These are phyloP conservation scores for Trichoderma virens DNA, from an alignment of 495 filamentous ascomycete genomes.

Conservation along the genomic window DNA sequence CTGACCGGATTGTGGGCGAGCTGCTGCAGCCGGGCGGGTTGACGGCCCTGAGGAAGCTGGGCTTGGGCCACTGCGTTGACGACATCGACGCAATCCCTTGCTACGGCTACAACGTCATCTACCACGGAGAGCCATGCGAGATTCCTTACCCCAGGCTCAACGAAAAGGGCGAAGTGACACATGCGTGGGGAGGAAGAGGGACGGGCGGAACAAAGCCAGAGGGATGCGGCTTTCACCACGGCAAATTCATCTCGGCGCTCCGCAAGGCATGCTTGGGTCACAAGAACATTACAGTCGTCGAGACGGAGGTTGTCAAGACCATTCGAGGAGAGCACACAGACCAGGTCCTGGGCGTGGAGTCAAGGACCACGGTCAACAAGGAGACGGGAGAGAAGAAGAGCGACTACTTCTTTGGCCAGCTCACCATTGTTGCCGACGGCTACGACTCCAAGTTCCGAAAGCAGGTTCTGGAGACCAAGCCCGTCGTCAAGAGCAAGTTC, in stretches of 20 bases:
- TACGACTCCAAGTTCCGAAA: conserved; percentile 93
- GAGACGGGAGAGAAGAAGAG: conserved; percentile 47
- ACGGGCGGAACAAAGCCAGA: conserved; percentile 41
- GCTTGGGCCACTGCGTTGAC: conserved; percentile 74
- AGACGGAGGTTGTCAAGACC: conserved; percentile 59
- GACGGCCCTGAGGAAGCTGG: conserved; percentile 69
- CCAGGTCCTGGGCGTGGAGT: conserved; percentile 69
- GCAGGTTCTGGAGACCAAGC: conserved; percentile 57
- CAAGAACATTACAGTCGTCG: conserved; percentile 65
- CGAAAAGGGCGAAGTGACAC: conserved; percentile 18
- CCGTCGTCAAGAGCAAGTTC: conserved; percentile 73
- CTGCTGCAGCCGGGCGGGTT: conserved; percentile 90
- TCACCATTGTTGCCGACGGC: conserved; percentile 88
- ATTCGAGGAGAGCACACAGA: conserved; percentile 50
- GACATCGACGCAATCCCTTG: conserved; percentile 78
- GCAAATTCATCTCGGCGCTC: conserved; percentile 70
- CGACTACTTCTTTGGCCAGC: conserved; percentile 71
- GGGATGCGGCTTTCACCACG: conserved; percentile 75
- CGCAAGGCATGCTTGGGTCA: conserved; percentile 57
- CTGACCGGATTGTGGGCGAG: conserved; percentile 94
- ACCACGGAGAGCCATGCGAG: conserved; percentile 65
- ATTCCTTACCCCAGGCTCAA: conserved; percentile 63
- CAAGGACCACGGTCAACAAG: conserved; percentile 53
- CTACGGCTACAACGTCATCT: conserved; percentile 81
- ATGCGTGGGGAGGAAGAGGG: conserved; percentile 7